Evolutionary conservation across 2,329 filamentous ascomycete species (phyloP).

Genomic region (Lachnellula arida): DNA sequence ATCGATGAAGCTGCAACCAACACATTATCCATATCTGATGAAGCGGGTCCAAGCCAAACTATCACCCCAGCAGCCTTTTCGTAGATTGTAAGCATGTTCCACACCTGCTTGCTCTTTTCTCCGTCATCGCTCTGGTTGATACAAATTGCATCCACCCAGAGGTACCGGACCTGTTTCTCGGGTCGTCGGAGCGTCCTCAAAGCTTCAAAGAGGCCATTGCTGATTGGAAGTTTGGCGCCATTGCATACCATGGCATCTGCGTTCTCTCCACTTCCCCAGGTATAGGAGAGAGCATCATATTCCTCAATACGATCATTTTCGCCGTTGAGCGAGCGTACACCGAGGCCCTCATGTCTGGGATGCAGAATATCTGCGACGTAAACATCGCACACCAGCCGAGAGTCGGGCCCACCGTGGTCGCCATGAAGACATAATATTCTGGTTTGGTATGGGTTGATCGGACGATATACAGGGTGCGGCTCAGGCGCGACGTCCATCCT

Average conservation of each 20-base stretch:
- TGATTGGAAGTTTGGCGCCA: not conserved
- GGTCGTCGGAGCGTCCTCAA: not conserved
- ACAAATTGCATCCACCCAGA: not conserved
- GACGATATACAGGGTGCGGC: not conserved
- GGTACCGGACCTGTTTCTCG: not conserved
- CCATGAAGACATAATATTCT: not conserved
- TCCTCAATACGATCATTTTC: not conserved
- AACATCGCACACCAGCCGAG: not conserved
- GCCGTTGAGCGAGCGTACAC: not conserved
- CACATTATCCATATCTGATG: not conserved
- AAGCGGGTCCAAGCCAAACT: not conserved
- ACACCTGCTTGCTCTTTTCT: not conserved
- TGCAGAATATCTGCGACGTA: not conserved
- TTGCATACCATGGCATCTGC: not conserved
- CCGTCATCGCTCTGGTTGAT: not conserved
- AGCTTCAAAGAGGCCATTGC: not conserved
- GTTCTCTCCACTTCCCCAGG: not conserved
- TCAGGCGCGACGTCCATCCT: not conserved
- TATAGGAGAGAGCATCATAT: not conserved
- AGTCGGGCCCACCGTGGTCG: not conserved
- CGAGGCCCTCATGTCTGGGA: not conserved
- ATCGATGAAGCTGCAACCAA: not conserved
- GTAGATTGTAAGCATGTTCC: not conserved
- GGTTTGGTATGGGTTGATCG: not conserved
- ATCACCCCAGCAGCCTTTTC: not conserved